Conservation (phyloP, 1,284 basidiomycete species). For the Pseudozyma pruni region DNA sequence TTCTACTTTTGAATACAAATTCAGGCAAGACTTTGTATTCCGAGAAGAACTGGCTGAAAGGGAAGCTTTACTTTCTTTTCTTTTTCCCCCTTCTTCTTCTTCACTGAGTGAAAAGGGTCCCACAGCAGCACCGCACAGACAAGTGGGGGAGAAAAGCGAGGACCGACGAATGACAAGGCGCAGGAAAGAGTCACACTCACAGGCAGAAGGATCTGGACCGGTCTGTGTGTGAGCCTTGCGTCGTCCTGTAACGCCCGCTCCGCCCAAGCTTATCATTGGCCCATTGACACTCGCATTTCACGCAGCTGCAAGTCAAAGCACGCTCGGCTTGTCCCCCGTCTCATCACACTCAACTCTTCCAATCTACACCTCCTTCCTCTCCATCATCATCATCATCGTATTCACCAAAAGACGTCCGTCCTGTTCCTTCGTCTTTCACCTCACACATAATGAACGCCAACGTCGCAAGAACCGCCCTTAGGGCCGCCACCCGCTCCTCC, state of each 20-base stretch:
- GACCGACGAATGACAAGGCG: slow-evolving; percentile 36
- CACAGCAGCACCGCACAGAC: neutral
- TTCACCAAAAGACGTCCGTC: neutral
- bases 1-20: neutral
- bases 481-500: slow-evolving; percentile 51
- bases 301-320: slow-evolving; percentile 3
- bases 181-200: slow-evolving; percentile 29
- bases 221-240: slow-evolving; percentile 11
- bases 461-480: slow-evolving; percentile 50
- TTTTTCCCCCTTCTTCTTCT: neutral
- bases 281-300: too few relatives aligned
- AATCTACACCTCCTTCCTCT: neutral
- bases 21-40: neutral
- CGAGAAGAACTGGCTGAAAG: too few relatives aligned
- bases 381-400: slow-evolving; percentile 1
- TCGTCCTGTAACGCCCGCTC: slow-evolving; percentile 33
- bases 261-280: too few relatives aligned
- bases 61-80: neutral
- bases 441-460: slow-evolving; percentile 48
- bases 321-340: neutral
- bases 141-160: too few relatives aligned
- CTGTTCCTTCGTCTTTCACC: too few relatives aligned
- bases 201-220: slow-evolving; percentile 5
- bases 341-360: slow-evolving; percentile 3
- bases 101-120: slow-evolving; percentile 3